A percentile compares a stretch with the other conserved stretches of the same genome.
Evolutionary conservation across 257 asterid genomes (phyloP).

Genomic region (Dorcoceras hygrometricum): DNA sequence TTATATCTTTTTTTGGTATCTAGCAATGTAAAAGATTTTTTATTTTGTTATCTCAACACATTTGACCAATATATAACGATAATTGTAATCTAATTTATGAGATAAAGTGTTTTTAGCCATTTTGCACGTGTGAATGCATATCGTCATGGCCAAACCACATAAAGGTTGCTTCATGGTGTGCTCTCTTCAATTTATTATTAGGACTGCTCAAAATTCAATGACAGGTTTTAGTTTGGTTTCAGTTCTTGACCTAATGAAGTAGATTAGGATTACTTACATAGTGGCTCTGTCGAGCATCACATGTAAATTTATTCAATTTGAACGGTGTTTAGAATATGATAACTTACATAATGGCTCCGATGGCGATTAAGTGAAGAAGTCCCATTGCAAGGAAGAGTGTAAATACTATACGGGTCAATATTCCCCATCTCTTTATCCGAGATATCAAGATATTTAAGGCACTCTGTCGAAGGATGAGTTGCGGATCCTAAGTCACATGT

Average conservation of each 20-base stretch:
- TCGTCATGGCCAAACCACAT: not conserved
- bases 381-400: constrained; percentile 66
- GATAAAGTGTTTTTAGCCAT: not conserved
- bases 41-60: not conserved
- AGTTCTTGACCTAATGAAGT: not conserved
- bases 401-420: constrained; percentile 88
- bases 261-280: too few relatives aligned
- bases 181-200: not conserved
- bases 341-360: constrained; percentile 84
- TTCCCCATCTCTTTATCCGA: constrained; percentile 79
- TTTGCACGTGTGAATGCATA: not conserved
- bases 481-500: constrained; percentile 72
- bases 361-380: constrained; percentile 52
- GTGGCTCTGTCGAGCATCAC: too few relatives aligned
- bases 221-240: not conserved
- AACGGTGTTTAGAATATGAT: not conserved
- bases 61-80: not conserved
- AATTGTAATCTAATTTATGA: not conserved
- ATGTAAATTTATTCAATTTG: not conserved
- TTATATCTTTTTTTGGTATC: too few relatives aligned
- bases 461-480: constrained; percentile 74
- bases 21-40: not conserved
- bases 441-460: constrained; percentile 46
- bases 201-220: not conserved
- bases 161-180: not conserved